A percentile compares a stretch with the other conserved stretches of the same genome.
These are phyloP conservation scores for Metrosideros polymorpha DNA, from an alignment of 441 rosid genomes.

Conservation along the genomic window DNA sequence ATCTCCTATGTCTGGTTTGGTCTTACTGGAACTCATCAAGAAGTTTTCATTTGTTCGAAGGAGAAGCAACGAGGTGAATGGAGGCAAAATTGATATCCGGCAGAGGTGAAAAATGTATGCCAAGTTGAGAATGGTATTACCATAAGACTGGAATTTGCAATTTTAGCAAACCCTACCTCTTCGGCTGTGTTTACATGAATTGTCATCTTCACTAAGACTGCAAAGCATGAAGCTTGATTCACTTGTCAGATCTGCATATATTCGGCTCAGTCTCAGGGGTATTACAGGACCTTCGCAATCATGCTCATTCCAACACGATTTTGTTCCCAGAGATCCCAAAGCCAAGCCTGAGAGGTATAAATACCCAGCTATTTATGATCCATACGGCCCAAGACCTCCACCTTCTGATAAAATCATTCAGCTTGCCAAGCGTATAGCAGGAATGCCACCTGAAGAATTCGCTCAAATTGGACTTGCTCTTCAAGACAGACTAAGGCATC, in stretches of 20 bases:
- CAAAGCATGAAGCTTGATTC: slow-evolving; percentile 32
- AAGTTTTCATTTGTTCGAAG: no score
- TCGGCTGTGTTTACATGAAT: background rate
- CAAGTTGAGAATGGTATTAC: no score
- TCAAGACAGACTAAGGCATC: slow-evolving; percentile 26
- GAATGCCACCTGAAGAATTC: slow-evolving; percentile 46
- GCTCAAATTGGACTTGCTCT: slow-evolving; percentile 48
- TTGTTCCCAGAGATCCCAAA: slow-evolving; percentile 43
- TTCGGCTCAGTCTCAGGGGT: slow-evolving; percentile 13
- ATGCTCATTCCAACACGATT: slow-evolving; percentile 48
- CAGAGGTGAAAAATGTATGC: no score
- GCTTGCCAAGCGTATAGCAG: slow-evolving; percentile 64
- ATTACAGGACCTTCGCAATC: slow-evolving; percentile 27
- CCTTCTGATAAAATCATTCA: slow-evolving; percentile 45
- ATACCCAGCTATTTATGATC: slow-evolving; percentile 51
- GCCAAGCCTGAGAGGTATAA: slow-evolving; percentile 44
- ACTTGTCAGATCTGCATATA: slow-evolving; percentile 17
- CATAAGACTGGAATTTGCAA: no score
- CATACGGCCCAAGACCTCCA: slow-evolving; percentile 58
- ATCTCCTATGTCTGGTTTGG: no score
- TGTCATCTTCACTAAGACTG: background rate
- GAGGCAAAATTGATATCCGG: no score
- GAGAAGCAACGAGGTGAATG: no score
- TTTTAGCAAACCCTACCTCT: background rate
- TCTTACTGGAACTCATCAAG: no score